A percentile compares a stretch with the other conserved stretches of the same genome.
phyloP scores from a whole-genome alignment of 2,329 filamentous ascomycete species.

The Cytospora chrysosperma region DNA sequence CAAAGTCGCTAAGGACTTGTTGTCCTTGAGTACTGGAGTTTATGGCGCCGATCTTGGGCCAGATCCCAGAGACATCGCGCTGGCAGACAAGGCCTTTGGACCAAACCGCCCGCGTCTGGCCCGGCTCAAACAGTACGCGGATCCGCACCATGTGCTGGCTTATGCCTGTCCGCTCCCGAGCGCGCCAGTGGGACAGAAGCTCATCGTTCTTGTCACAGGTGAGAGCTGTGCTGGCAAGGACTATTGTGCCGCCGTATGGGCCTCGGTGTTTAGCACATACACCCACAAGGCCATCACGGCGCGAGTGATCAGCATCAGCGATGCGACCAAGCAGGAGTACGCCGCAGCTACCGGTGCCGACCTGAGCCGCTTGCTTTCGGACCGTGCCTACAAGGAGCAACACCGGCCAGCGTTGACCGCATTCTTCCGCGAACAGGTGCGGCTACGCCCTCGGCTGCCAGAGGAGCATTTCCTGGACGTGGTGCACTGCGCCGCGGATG shows the following conservation, averaged over 20 bases:
- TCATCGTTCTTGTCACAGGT: slow-evolving; percentile 59
- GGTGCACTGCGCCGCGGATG: slow-evolving; percentile 40
- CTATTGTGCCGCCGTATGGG: slow-evolving; percentile 56
- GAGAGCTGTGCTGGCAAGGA: slow-evolving; percentile 58
- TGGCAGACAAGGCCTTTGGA: slow-evolving; percentile 58
- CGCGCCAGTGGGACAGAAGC: slow-evolving; percentile 36
- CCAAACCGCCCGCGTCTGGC: slow-evolving; percentile 49
- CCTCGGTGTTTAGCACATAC: slow-evolving; percentile 36
- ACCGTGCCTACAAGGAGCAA: slow-evolving; percentile 62
- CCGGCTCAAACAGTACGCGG: slow-evolving; percentile 48
- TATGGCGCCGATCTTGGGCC: slow-evolving; percentile 64
- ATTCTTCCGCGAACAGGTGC: slow-evolving; percentile 50
- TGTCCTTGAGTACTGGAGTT: slow-evolving; percentile 49
- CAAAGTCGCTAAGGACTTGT: slow-evolving; percentile 43
- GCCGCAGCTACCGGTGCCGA: slow-evolving; percentile 49
- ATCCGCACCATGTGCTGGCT: slow-evolving; percentile 51
- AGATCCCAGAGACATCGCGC: slow-evolving; percentile 53
- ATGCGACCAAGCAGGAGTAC: slow-evolving; percentile 57
- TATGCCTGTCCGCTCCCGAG: slow-evolving; percentile 55
- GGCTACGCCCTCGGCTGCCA: slow-evolving; percentile 43
- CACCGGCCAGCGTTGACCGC: slow-evolving; percentile 52
- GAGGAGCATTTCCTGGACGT: slow-evolving; percentile 51
- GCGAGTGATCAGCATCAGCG: slow-evolving; percentile 55
- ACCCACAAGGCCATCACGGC: slow-evolving; percentile 34
- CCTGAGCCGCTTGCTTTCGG: slow-evolving; percentile 44